Conservation (phyloP, 805 yeast genomes). For the Suhomyces sp. region DNA sequence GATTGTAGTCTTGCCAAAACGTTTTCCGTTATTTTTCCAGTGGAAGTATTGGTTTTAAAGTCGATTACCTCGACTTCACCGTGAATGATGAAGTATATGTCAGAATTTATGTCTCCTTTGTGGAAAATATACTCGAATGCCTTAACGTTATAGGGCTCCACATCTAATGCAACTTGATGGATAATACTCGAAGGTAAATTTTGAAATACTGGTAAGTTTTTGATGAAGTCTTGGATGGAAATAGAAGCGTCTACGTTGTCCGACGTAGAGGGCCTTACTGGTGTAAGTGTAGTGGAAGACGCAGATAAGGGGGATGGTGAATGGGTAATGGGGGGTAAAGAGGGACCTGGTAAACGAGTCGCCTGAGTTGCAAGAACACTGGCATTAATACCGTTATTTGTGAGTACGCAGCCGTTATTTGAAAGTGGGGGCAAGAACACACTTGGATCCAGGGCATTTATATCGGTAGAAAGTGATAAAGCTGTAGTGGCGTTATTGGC, state of each 20-base stretch:
- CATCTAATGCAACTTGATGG: constrained; percentile 63
- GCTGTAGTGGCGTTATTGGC: constrained; percentile 7
- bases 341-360: constrained; percentile 13
- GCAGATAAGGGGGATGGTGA: constrained; percentile 21
- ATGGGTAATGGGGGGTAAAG: constrained; percentile 16
- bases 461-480: no score
- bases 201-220: constrained; percentile 57
- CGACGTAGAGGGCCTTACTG: constrained; percentile 6
- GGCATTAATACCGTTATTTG: constrained; percentile 10
- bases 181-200: constrained; percentile 57
- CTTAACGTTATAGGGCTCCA: constrained; percentile 51
- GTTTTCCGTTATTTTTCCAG: constrained; percentile 27
- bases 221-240: constrained; percentile 57
- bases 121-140: constrained; percentile 61
- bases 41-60: constrained; percentile 11
- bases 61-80: constrained; percentile 72
- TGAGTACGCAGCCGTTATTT: constrained; percentile 8
- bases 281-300: constrained; percentile 16
- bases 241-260: constrained; percentile 52
- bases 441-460: neutral
- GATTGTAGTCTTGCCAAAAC: constrained; percentile 57
- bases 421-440: constrained; percentile 6
- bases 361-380: constrained; percentile 13
- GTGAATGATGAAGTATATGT: constrained; percentile 62
- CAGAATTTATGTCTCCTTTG: constrained; percentile 60